A percentile compares a stretch with the other conserved stretches of the same genome.
Conservation (phyloP, 163 green algal species). For the Prototheca wickerhamii region DNA sequence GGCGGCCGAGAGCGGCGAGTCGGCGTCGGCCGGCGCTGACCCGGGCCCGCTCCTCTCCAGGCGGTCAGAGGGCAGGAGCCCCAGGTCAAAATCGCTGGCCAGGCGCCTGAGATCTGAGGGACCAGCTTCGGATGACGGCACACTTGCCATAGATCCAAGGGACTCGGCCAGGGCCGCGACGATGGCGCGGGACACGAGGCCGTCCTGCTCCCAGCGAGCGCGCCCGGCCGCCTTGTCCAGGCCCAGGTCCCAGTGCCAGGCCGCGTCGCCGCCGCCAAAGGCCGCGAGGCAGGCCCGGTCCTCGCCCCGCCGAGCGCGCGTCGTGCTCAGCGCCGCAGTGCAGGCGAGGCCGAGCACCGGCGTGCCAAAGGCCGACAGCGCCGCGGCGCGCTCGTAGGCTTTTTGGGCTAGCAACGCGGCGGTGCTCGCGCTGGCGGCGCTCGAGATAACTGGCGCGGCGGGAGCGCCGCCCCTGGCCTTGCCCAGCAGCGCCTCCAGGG, state of each 20-base stretch:
- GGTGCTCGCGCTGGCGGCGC: slow-evolving; percentile 22
- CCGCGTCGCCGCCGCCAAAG: slow-evolving; percentile 4
- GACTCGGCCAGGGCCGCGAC: slow-evolving; percentile 23
- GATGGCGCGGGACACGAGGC: slow-evolving; percentile 29
- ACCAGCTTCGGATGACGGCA: no score
- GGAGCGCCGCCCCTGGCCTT: no score
- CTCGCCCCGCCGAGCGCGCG: slow-evolving; percentile 41
- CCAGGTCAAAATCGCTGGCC: no score
- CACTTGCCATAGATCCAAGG: no score
- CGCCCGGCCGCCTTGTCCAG: slow-evolving; percentile 29
- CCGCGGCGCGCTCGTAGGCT: slow-evolving; percentile 48
- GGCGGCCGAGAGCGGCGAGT: background rate
- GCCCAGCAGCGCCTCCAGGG: slow-evolving; percentile 46
- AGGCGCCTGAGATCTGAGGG: no score
- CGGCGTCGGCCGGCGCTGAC: no score
- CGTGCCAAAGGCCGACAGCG: slow-evolving; percentile 42
- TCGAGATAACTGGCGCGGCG: no score
- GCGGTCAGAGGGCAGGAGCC: no score
- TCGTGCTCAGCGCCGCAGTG: slow-evolving; percentile 54
- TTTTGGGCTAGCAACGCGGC: slow-evolving; percentile 42
- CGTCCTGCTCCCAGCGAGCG: slow-evolving; percentile 30
- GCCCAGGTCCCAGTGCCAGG: slow-evolving; percentile 12
- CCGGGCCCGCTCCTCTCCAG: no score
- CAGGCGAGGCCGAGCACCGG: slow-evolving; percentile 50
- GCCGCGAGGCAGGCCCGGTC: slow-evolving; percentile 32